Conservation (phyloP, 176 grass and related monocot genomes). For the Lolium perenne region DNA sequence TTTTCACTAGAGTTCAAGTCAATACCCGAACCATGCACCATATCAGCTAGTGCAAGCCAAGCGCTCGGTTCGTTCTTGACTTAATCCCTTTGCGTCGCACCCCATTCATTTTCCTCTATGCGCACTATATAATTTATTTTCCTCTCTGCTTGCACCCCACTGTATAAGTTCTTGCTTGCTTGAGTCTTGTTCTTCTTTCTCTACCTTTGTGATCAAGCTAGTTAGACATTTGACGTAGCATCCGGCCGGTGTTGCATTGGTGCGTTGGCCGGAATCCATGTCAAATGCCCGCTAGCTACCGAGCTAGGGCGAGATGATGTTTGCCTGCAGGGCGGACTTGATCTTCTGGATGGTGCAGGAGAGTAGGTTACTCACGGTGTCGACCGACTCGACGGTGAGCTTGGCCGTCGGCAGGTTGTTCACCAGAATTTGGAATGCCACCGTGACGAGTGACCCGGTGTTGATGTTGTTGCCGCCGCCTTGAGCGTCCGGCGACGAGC, state of each 20-base stretch:
- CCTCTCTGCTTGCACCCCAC: not conserved
- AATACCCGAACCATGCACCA: conserved; percentile 86
- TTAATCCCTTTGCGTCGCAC: conserved; percentile 51
- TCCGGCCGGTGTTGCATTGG: not conserved
- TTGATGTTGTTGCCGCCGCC: not conserved
- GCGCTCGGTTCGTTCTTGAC: conserved; percentile 87
- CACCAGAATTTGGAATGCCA: conserved; percentile 81
- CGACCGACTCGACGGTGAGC: conserved; percentile 70
- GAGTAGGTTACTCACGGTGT: conserved; percentile 71
- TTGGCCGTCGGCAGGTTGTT: conserved; percentile 69
- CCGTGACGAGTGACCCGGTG: conserved; percentile 64
- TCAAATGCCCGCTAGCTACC: conserved; percentile 53
- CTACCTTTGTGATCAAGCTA: conserved; percentile 3
- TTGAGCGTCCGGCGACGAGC: not conserved
- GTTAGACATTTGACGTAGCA: conserved; percentile 62
- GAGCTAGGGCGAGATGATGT: conserved; percentile 51
- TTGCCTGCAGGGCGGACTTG: conserved; percentile 63
- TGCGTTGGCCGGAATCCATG: conserved; percentile 52
- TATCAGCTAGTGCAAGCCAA: conserved; percentile 43
- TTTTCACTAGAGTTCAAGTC: conserved; percentile 59
- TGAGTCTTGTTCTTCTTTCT: not conserved
- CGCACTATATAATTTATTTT: conserved; percentile 44
- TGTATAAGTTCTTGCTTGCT: not conserved
- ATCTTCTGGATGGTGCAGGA: conserved; percentile 86
- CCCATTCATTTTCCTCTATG: conserved; percentile 39